Conservation (phyloP, 2,329 filamentous ascomycete genomes). For the Capronia coronata region DNA sequence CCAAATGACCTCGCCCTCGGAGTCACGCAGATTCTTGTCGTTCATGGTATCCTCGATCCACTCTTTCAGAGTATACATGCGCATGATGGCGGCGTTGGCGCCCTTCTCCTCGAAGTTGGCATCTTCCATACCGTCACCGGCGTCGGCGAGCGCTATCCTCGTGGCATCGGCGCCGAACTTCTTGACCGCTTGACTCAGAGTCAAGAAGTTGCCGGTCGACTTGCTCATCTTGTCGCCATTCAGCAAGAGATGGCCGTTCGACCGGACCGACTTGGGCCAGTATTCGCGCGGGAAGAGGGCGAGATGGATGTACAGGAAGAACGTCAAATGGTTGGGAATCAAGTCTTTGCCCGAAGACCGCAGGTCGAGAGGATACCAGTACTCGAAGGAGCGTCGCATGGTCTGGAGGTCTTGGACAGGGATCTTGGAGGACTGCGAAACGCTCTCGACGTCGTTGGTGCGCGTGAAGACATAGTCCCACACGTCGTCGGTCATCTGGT, state of each 20-base stretch:
- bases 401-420: slow-evolving; percentile 64
- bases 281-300: slow-evolving; percentile 82
- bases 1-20: slow-evolving; percentile 63
- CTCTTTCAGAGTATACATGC: slow-evolving; percentile 74
- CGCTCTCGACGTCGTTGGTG: slow-evolving; percentile 60
- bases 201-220: slow-evolving; percentile 95
- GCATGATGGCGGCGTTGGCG: slow-evolving; percentile 83
- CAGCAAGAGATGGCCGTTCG: slow-evolving; percentile 87
- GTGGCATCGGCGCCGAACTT: slow-evolving; percentile 95
- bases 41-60: slow-evolving; percentile 84
- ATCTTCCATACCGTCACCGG: slow-evolving; percentile 88
- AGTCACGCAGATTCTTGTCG: slow-evolving; percentile 66
- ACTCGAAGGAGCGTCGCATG: slow-evolving; percentile 88
- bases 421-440: slow-evolving; percentile 62
- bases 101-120: slow-evolving; percentile 96
- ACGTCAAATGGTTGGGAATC: slow-evolving; percentile 89
- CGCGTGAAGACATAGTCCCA: slow-evolving; percentile 94
- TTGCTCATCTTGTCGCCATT: slow-evolving; percentile 99
- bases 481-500: slow-evolving; percentile 89
- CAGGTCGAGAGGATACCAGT: slow-evolving; percentile 92
- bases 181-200: slow-evolving; percentile 71
- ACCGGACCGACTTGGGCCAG: slow-evolving; percentile 79
- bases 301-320: slow-evolving; percentile 89
- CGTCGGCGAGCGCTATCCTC: slow-evolving; percentile 85
- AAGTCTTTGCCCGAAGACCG: slow-evolving; percentile 86